Conservation (phyloP, 371 early-diverging fungal genomes). For the Mortierella sp. region DNA sequence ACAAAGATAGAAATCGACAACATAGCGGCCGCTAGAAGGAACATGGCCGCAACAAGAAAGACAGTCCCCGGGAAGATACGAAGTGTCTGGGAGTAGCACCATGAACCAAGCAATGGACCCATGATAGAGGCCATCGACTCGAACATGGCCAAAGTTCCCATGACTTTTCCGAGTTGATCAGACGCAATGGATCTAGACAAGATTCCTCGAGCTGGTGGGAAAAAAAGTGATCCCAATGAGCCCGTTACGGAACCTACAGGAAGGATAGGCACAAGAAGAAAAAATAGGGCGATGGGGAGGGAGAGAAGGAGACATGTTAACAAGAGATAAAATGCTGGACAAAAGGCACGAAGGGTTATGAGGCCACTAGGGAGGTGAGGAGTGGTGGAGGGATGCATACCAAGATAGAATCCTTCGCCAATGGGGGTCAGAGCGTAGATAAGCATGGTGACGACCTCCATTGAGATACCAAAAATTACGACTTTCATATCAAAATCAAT, state of each 20-base stretch:
- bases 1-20: slow-evolving; percentile 5
- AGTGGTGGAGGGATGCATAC: neutral
- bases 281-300: too few relatives aligned
- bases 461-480: slow-evolving; percentile 14
- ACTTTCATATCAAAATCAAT: slow-evolving; percentile 35
- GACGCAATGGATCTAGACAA: slow-evolving; percentile 28
- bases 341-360: too few relatives aligned
- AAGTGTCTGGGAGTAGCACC: slow-evolving; percentile 25
- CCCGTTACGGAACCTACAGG: slow-evolving; percentile 30
- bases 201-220: slow-evolving; percentile 28
- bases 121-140: slow-evolving; percentile 24
- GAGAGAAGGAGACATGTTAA: too few relatives aligned
- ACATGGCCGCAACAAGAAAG: slow-evolving; percentile 6
- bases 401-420: slow-evolving; percentile 37
- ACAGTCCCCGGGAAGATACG: slow-evolving; percentile 16
- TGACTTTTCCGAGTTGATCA: slow-evolving; percentile 15
- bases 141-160: slow-evolving; percentile 37
- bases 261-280: too few relatives aligned
- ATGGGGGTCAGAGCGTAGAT: slow-evolving; percentile 17
- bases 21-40: neutral
- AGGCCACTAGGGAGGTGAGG: neutral
- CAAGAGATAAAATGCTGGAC: too few relatives aligned
- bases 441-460: slow-evolving; percentile 24
- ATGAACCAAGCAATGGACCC: slow-evolving; percentile 19
- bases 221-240: slow-evolving; percentile 32